Conservation (phyloP, 768 basidiomycete genomes). For the Tylopilus sp. region DNA sequence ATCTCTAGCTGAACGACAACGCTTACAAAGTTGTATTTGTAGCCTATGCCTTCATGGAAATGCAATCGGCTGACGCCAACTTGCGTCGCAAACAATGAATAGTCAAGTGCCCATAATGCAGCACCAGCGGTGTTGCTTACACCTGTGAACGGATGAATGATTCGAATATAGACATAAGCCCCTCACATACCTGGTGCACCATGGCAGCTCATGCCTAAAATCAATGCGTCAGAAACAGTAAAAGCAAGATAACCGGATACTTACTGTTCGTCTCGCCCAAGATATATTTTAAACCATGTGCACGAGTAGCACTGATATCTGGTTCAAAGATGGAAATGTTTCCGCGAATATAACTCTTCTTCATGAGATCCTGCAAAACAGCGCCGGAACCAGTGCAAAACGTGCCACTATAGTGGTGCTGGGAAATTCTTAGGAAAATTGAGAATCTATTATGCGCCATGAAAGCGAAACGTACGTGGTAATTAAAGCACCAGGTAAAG, state of each 20-base stretch:
- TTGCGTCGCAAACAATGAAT: slow-evolving; percentile 55
- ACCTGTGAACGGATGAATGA: slow-evolving; percentile 31
- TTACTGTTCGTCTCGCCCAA: slow-evolving; percentile 63
- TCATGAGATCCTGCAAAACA: slow-evolving; percentile 63
- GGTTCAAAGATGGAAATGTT: slow-evolving; percentile 51
- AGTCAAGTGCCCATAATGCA: slow-evolving; percentile 66
- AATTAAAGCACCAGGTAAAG: slow-evolving; percentile 47
- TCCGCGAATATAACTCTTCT: slow-evolving; percentile 51
- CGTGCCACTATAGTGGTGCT: slow-evolving; percentile 51
- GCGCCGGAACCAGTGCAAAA: slow-evolving; percentile 56
- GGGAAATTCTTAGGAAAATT: slow-evolving; percentile 33
- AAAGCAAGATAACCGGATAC: slow-evolving; percentile 26
- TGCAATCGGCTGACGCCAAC: slow-evolving; percentile 52
- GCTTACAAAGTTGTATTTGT: slow-evolving; percentile 62
- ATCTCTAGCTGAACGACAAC: not conserved
- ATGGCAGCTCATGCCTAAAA: slow-evolving; percentile 34
- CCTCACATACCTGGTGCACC: slow-evolving; percentile 30
- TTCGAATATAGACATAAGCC: not conserved
- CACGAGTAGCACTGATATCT: slow-evolving; percentile 51
- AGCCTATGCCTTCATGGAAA: slow-evolving; percentile 69
- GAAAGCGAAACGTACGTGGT: slow-evolving; percentile 41
- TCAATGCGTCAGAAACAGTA: slow-evolving; percentile 1
- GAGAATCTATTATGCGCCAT: not conserved
- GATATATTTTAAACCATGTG: slow-evolving; percentile 50
- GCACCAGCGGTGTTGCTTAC: slow-evolving; percentile 72